Base-by-base conservation (phyloP, 139 green algal species). In the Chlamydomonas eustigma region DNA sequence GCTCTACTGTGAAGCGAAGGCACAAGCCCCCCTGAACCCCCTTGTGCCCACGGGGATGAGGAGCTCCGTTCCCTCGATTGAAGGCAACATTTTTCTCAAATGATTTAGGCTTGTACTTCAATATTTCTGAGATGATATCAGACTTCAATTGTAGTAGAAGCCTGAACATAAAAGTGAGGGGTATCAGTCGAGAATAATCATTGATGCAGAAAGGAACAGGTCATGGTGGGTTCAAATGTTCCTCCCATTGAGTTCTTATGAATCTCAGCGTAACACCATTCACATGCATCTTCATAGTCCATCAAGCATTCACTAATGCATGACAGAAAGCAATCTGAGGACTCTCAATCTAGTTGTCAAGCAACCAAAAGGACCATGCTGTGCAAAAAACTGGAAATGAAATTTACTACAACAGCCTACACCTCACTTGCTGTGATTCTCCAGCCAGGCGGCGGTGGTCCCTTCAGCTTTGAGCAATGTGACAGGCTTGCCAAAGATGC, bases 61-160 rank as follows among this genome's bases (percentile, higher is more conserved):
- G 18, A 12, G 44, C 44, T 18, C 44, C 44, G 18, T 58, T 58
- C 44, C 44, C 44, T 4, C 64, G 37, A 38, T 73, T 37, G 37
- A 73, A 73, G 22, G 35, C 65, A 18, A 79, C 1, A 2, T 35
- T 37, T 1, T 35, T 58, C 37, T 39, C 8, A n/a, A 64, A 63
- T 4, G 63, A 63, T 12, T 37, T 58, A 1, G 63, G 37, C 58
- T 73, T 73, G 63, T 79, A 79, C 74, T 79, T 79, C 63, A 74
- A 64, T 32, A 79, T 35, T 64, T 79, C 74, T 18, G 39, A 32
- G 39, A 67, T 39, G 30, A 75, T 18, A 24, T 75, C 68, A 6
- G 66, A 28, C 66, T 74, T 74, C 33, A 74, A 33, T 50, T 39
- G 12, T 8, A 50, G 30, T 6, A 74, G 28, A 8, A 22, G 18